phyloP scores from a whole-genome alignment of 331 rosid species.

The Prunus yedoensis region DNA sequence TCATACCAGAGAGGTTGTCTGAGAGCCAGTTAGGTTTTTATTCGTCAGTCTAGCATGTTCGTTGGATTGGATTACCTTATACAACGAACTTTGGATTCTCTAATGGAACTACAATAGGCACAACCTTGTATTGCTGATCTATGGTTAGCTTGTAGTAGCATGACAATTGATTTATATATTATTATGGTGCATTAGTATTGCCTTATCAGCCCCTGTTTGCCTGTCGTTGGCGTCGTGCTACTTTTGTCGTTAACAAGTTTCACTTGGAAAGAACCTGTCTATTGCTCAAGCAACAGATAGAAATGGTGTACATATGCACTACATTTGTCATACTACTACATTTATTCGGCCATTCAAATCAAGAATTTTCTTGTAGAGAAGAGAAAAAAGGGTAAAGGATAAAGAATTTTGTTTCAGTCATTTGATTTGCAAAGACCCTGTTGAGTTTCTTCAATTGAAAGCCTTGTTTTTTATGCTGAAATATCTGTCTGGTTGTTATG shows the following conservation, averaged over 20 bases:
- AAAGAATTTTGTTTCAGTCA: neutral
- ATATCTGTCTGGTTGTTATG: too few relatives aligned
- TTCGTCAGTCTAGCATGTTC: too few relatives aligned
- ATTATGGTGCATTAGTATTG: neutral
- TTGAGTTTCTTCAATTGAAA: neutral
- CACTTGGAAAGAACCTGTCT: conserved; percentile 49
- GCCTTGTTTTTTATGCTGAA: neutral
- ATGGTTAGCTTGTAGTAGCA: neutral
- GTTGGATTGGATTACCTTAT: too few relatives aligned
- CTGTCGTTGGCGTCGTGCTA: neutral
- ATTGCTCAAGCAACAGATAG: neutral
- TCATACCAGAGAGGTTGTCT: too few relatives aligned
- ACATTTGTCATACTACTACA: neutral
- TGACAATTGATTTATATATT: neutral
- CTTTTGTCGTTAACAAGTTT: conserved; percentile 45
- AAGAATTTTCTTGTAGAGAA: neutral
- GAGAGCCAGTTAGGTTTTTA: too few relatives aligned
- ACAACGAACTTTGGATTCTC: too few relatives aligned
- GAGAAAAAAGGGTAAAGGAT: neutral
- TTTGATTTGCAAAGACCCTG: neutral
- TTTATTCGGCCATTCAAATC: neutral
- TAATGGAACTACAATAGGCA: too few relatives aligned
- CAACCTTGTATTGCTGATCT: neutral
- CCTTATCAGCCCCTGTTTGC: neutral
- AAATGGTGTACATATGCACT: neutral